Percentiles rank a stretch among this genome's conserved stretches.
Conservation (phyloP, 2,329 filamentous ascomycete genomes). For the Aspergillus candidus region DNA sequence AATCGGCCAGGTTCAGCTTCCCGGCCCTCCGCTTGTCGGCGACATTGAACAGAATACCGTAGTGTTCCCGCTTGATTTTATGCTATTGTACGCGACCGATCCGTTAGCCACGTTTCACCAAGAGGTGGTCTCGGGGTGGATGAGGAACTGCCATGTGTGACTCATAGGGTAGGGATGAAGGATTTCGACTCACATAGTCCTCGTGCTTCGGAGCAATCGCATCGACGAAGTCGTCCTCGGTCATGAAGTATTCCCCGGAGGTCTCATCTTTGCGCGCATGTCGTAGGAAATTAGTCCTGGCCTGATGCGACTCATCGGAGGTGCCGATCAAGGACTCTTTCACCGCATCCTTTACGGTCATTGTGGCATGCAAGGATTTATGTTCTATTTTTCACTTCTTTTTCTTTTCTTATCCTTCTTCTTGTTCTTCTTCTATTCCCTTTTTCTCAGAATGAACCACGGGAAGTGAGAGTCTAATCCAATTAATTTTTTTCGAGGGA, state of each 20-base stretch:
- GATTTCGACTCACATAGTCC: conserved; percentile 70
- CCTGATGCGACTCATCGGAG: conserved; percentile 59
- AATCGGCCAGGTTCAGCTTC: conserved; percentile 73
- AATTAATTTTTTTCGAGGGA: background rate
- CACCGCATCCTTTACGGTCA: conserved; percentile 61
- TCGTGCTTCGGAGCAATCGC: conserved; percentile 80
- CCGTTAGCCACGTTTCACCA: conserved; percentile 13
- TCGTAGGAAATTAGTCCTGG: conserved; percentile 67
- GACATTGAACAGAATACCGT: conserved; percentile 84
- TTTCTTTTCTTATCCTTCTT: background rate
- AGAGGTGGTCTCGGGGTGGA: too few relatives aligned
- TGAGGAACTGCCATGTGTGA: too few relatives aligned
- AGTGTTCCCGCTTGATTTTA: conserved; percentile 96
- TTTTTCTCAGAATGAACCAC: conserved; percentile 1
- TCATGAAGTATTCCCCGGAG: conserved; percentile 73
- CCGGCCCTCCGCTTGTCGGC: conserved; percentile 74
- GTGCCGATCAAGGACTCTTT: conserved; percentile 71
- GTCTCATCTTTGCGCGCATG: conserved; percentile 70
- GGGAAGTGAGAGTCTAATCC: conserved; percentile 5
- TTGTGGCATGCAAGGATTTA: conserved; percentile 22
- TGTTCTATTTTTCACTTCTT: conserved; percentile 1
- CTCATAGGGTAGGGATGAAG: background rate
- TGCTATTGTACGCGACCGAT: conserved; percentile 53
- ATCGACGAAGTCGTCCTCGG: conserved; percentile 78
- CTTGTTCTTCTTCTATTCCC: conserved; percentile 2